Percentiles rank a stretch among this genome's conserved stretches.
Conservation (phyloP, 768 basidiomycete genomes). For the Boletus rubroflammeus region DNA sequence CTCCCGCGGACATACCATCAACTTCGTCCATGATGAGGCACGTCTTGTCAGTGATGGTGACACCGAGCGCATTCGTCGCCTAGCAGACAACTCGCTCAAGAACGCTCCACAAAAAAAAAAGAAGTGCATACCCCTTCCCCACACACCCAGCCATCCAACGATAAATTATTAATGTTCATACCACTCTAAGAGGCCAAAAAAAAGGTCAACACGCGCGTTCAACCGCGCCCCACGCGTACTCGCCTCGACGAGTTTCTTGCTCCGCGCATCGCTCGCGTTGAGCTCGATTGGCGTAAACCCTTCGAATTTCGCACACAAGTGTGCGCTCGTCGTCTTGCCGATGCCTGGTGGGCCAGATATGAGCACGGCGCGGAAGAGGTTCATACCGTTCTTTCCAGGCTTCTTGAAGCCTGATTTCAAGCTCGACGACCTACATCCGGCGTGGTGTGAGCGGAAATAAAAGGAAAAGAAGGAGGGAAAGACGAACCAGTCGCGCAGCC, state of each 20-base stretch:
- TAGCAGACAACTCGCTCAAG: slow-evolving; percentile 11
- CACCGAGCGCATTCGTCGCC: slow-evolving; percentile 65
- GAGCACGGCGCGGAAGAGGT: slow-evolving; percentile 79
- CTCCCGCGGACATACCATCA: slow-evolving; percentile 98
- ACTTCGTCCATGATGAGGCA: slow-evolving; percentile 99
- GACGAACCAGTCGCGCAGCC: slow-evolving; percentile 84
- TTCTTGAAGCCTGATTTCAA: slow-evolving; percentile 83
- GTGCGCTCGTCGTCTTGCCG: slow-evolving; percentile 96
- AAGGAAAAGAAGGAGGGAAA: background rate
- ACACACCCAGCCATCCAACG: slow-evolving; percentile 81
- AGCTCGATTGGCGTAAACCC: slow-evolving; percentile 93
- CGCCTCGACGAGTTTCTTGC: slow-evolving; percentile 96
- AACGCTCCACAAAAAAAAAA: slow-evolving; percentile 8
- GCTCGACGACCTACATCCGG: slow-evolving; percentile 58
- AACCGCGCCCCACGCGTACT: background rate
- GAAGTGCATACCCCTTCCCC: slow-evolving; percentile 49
- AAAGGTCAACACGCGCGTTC: background rate
- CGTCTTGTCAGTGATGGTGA: slow-evolving; percentile 71
- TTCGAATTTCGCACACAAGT: slow-evolving; percentile 84
- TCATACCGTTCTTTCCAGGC: slow-evolving; percentile 88
- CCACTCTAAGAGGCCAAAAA: slow-evolving; percentile 52
- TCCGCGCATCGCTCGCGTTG: slow-evolving; percentile 93
- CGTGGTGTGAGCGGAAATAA: background rate
- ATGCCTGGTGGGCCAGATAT: slow-evolving; percentile 95
- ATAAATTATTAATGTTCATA: slow-evolving; percentile 87